Conservation (phyloP, 768 basidiomycete species). For the Lyophyllum semitale region DNA sequence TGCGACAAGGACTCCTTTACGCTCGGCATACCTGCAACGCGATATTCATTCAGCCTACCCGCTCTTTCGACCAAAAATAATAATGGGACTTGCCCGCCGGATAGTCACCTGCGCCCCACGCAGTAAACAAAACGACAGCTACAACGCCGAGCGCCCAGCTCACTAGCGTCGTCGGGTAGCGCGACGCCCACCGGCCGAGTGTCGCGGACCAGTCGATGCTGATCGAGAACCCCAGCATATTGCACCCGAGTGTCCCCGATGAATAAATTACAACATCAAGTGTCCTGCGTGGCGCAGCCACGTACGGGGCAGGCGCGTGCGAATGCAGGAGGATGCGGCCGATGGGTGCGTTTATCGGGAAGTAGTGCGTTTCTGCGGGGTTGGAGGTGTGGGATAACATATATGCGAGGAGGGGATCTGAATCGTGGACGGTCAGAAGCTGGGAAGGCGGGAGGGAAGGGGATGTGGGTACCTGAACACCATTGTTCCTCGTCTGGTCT, state of each 20-base stretch:
- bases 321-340: slow-evolving; percentile 62
- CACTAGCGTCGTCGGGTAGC: slow-evolving; percentile 74
- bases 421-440: slow-evolving; percentile 9
- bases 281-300: slow-evolving; percentile 40
- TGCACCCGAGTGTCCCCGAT: slow-evolving; percentile 53
- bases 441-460: not conserved
- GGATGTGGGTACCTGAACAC: slow-evolving; percentile 33
- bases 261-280: slow-evolving; percentile 63
- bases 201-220: slow-evolving; percentile 71
- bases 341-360: slow-evolving; percentile 43
- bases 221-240: slow-evolving; percentile 45
- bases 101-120: slow-evolving; percentile 42
- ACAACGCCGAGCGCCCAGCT: slow-evolving; percentile 79
- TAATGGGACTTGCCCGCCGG: slow-evolving; percentile 21
- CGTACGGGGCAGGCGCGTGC: slow-evolving; percentile 68
- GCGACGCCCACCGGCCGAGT: slow-evolving; percentile 65
- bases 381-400: slow-evolving; percentile 67
- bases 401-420: slow-evolving; percentile 61
- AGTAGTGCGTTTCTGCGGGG: slow-evolving; percentile 67
- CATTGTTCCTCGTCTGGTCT: slow-evolving; percentile 15
- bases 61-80: not conserved
- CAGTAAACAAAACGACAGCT: slow-evolving; percentile 54
- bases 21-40: slow-evolving; percentile 43
- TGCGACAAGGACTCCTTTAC: slow-evolving; percentile 48
- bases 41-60: not conserved